Evolutionary conservation across 2,329 filamentous ascomycete genomes (phyloP), one percentile per base, ranked within the genome.

Genomic region (Neonectria ditissima): DNA sequence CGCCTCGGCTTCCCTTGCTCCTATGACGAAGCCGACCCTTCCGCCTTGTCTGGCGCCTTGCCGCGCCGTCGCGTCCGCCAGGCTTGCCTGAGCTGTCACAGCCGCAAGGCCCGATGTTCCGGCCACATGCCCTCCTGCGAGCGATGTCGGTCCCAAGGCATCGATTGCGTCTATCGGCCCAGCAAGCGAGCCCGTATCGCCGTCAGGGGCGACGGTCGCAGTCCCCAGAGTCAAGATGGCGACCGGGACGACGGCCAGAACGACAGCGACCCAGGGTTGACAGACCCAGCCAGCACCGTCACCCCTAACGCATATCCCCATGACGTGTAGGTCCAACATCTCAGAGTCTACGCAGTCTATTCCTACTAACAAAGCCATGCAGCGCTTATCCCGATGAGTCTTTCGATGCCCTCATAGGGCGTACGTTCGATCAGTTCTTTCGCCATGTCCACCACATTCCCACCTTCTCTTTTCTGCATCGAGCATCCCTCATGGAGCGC

Each of bases 361-460:
- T 34, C 41, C 18, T 52, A 62, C 73, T 77, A 66, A 75, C 62
- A 22, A 47, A 18, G 28, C 68, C 56, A 44, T 59, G 37, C 59
- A 80, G 79, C 26, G 62, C 74, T 26, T 75, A 73, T 34, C 75
- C 72, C 16, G 79, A 85, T 70, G 81, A 82, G 65, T 78, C 78
- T 50, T 77, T 84, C 66, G 84, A 87, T 68, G 77, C 81, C 22
- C 72, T 87, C 26, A 84, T 86, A 43, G 78, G 82, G 53, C 81
- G 81, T 41, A 85, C 84, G 6, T 86, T 88, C 66, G 84, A 85
- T 69, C 82, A 83, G 67, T 88, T 87, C 76, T 88, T 88, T 73
- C 83, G 83, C 44, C 83, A 87, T 70, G 81, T 88, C 43, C 85
- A 88, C 74, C 86, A 88, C 65, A 85, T 88, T 55, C 84, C 86